Conservation (phyloP, 805 yeast genomes). For the Blastobotrys parvus region DNA sequence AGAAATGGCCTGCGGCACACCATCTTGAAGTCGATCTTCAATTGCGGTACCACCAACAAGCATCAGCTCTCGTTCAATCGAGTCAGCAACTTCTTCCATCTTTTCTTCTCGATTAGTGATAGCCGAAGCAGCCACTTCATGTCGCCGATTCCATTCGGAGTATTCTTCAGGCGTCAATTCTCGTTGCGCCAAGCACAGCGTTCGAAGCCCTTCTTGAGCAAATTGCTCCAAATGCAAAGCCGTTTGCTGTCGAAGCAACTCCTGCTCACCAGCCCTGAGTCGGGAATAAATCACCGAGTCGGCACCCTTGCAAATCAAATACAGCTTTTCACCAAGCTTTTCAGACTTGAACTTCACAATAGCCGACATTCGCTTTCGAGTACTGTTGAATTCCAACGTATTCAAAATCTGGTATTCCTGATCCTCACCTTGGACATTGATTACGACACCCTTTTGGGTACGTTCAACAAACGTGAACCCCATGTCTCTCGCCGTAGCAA, state of each 20-base stretch:
- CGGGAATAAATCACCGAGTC: slow-evolving; percentile 65
- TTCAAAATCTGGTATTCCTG: slow-evolving; percentile 47
- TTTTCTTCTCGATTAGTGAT: slow-evolving; percentile 53
- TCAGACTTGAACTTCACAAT: slow-evolving; percentile 40
- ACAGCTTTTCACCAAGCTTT: slow-evolving; percentile 28
- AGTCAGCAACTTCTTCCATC: slow-evolving; percentile 51
- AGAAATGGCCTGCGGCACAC: slow-evolving; percentile 70
- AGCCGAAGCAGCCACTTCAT: slow-evolving; percentile 50
- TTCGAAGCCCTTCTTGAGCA: slow-evolving; percentile 74
- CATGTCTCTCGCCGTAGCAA: slow-evolving; percentile 66
- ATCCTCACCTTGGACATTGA: slow-evolving; percentile 40
- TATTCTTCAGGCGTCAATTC: slow-evolving; percentile 41
- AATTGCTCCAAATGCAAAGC: slow-evolving; percentile 64
- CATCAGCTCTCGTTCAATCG: slow-evolving; percentile 49
- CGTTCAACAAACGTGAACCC: slow-evolving; percentile 60
- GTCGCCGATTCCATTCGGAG: slow-evolving; percentile 46
- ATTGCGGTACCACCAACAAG: slow-evolving; percentile 78
- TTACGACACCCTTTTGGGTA: slow-evolving; percentile 41
- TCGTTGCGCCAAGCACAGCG: slow-evolving; percentile 64
- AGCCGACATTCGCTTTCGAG: slow-evolving; percentile 74
- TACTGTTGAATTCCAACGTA: slow-evolving; percentile 60
- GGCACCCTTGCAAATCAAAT: slow-evolving; percentile 66
- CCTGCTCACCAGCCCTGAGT: slow-evolving; percentile 32
- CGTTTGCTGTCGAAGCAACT: slow-evolving; percentile 46
- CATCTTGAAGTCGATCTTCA: slow-evolving; percentile 72